Evolutionary conservation across 1,284 basidiomycete genomes (phyloP), one percentile per base, ranked within the genome.

Genomic region (Puccinia hordei): DNA sequence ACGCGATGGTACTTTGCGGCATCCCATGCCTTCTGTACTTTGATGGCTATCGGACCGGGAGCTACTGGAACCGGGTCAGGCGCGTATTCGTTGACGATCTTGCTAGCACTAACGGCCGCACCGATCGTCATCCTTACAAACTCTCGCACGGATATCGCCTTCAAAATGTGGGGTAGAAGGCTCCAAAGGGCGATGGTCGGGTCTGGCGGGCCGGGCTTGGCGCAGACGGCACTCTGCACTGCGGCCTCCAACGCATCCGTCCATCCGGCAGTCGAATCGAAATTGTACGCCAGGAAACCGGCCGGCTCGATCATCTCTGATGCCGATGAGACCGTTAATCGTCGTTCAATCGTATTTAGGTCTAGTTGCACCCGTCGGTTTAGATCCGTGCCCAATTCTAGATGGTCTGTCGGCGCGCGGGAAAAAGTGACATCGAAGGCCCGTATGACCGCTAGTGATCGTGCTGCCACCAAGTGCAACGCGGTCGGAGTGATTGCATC

Each of bases 181-280:
- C 46, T 71, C 77, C 77, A 79, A 13, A 79, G 68, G 9, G 77
- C 49, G 61, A 79, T 61, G 0, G 76, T 79, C 2, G 75, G 46
- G 27, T 55, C 69, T 19, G 69, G 33, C 13, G 4, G n/a, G 9
- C 51, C 51, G 6, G 13, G 17, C 51, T 59, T 51, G 19, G 12
- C 35, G 19, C 8, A 33, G 8, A 78, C 55, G 49, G 77, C 77
- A 27, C 59, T 72, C 44, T 27, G 51, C 30, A 79, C 35, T 8
- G 35, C 68, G 2, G 41, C 9, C 10, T 57, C 24, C 35, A 57
- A 63, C 13, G 68, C 53, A 10, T 72, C 68, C 57, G 24, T 22
- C 66, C 66, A 79, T 1, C 68, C 77, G 6, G 49, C 41, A 8
- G n/a, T 55, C 46, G 27, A 38, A 13, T 38, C 75, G 35, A 79